Base-by-base conservation (phyloP, 148 eudicot species). In the Fagopyrum homotropicum region DNA sequence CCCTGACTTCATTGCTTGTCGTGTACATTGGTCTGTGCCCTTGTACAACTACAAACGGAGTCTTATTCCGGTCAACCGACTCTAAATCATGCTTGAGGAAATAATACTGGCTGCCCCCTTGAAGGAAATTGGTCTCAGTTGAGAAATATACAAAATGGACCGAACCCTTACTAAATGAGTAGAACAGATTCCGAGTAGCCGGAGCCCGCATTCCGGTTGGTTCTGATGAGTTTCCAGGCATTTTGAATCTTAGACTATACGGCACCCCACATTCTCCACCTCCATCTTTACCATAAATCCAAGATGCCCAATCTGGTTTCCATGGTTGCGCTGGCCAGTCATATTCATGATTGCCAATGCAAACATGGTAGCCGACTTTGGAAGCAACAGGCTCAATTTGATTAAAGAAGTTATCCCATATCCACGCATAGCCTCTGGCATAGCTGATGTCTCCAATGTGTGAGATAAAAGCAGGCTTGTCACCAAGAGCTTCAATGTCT, bases 1-100 rank as follows among this genome's bases (percentile, higher is more conserved):
- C 99, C 69, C 91, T 76, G 1, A 17, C 12, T 72, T 90, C 90
- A 9, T 87, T 75, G 83, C 93, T 96, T 2, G 94, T 89, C 0
- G 98, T 92, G 91, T 96, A 96, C 98, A 96, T 96, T 15, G 98
- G 98, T 75, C 99, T 85, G 81, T 96, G 99, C 74, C 99, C 99
- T 82, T 96, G 99, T 50, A 96, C 94, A 60, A 96, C 89, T 75
- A 96, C 91, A 66, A 86, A 96, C 11, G 98, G 99, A 57, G 93
- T 88, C 83, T 89, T 96, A 30, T 73, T 77, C 76, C 99, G 78
- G 74, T 92, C 84, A 8, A 92, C 93, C 2, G 89, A 86, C 78
- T 92, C 93, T 75, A 94, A 82, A 80, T 92, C 99, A 50, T 84
- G 83, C 81, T 90, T 89, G 64, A 95, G 75, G 77, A 96, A 96